Base-by-base conservation (phyloP, 306 rosid species). In the Elaeagnus macrophylla region DNA sequence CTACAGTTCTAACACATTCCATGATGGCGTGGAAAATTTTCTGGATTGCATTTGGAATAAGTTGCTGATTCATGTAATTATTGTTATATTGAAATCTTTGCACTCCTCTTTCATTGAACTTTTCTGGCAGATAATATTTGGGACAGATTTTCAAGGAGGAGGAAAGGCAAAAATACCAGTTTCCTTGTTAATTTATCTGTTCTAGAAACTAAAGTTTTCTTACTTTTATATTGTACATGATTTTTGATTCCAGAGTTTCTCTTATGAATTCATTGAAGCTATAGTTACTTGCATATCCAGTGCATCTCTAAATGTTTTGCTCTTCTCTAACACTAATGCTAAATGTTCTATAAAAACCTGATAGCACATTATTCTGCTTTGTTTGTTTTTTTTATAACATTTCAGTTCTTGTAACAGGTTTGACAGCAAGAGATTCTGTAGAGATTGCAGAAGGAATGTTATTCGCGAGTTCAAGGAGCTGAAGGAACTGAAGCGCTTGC, bases 361-460 rank as follows among this genome's bases (percentile, higher is more conserved):
- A 10, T 66, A 37, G 69, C 45, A 38, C 17, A 67, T 47, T 36
- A 6, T 69, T 65, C 46, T 41, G 16, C 15, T 51, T 67, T 74
- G 55, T 56, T 64, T n/a, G n/a, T n/a, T n/a, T n/a, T n/a, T 67
- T 75, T 25, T 5, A 25, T 25, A 64, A 38, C 60, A 54, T 59
- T 54, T 67, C 35, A 48, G 59, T 72, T 68, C 63, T 36, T 65
- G 60, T 74, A 62, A 60, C 86, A 93, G 99, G 88, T 93, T 93
- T 78, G 99, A 93, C 63, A 93, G 96, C 96, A 93, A 93, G 89
- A 93, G 99, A 66, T 93, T 93, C 74, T 93, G 99, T 72, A 72
- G 99, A 87, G 96, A 93, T 61, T 93, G 99, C 79, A 84, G 99
- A 77, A 84, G 95, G 72, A 93, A 93, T 76, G 99, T 93, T 42